These are phyloP conservation scores for Pelargonium australe DNA, from an alignment of 441 rosid genomes.

Conservation along the genomic window DNA sequence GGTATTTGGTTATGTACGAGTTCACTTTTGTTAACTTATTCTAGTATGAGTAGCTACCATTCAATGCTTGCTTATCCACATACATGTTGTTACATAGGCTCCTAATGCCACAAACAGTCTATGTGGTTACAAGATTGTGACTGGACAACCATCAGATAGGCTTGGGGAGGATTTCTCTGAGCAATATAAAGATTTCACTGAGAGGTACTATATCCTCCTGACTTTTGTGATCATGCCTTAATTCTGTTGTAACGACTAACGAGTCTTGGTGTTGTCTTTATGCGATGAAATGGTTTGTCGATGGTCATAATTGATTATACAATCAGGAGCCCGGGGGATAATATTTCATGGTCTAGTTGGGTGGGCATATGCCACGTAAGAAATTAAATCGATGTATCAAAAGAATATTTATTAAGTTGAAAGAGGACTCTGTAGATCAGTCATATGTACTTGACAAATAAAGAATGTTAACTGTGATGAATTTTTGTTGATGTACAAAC, in stretches of 20 bases:
- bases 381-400: background rate
- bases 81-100: constrained; percentile 45
- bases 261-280: background rate
- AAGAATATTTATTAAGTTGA: background rate
- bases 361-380: constrained; percentile 6
- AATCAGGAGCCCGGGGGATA: background rate
- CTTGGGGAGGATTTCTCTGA: constrained; percentile 98
- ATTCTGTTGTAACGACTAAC: background rate
- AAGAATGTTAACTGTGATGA: too few relatives aligned
- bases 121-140: constrained; percentile 94
- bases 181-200: constrained; percentile 68
- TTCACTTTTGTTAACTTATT: constrained; percentile 13
- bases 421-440: too few relatives aligned
- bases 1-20: constrained; percentile 29
- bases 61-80: constrained; percentile 23
- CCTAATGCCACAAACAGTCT: constrained; percentile 93
- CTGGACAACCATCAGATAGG: constrained; percentile 99
- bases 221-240: background rate
- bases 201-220: constrained; percentile 41
- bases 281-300: background rate
- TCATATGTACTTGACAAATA: too few relatives aligned
- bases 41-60: background rate
- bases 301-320: background rate
- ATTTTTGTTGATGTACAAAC: too few relatives aligned
- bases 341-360: background rate